Conservation (phyloP, 495 filamentous ascomycete genomes). For the Penicillium canariense region DNA sequence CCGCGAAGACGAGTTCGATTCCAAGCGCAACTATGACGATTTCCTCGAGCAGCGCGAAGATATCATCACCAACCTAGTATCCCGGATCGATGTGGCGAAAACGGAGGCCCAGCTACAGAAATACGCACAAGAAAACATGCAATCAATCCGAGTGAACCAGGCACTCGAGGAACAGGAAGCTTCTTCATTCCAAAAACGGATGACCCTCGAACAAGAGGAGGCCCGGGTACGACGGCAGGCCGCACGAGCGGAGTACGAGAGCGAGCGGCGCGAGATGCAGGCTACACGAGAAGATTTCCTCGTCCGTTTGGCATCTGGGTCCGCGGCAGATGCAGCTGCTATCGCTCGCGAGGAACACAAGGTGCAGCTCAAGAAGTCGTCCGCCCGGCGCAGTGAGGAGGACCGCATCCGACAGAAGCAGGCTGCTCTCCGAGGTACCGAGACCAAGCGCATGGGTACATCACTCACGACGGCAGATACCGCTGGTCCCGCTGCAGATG, state of each 20-base stretch:
- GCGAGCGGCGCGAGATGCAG: constrained; percentile 59
- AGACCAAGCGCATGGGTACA: constrained; percentile 31
- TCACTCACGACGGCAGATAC: constrained; percentile 22
- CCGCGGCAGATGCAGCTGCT: constrained; percentile 44
- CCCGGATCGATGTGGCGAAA: constrained; percentile 63
- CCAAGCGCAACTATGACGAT: constrained; percentile 79
- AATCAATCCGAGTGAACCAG: constrained; percentile 56
- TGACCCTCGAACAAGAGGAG: constrained; percentile 70
- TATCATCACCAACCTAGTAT: constrained; percentile 82
- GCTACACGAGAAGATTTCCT: constrained; percentile 59
- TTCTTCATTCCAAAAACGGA: constrained; percentile 52
- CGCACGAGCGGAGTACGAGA: constrained; percentile 59
- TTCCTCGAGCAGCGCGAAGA: constrained; percentile 93
- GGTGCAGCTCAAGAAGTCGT: constrained; percentile 70
- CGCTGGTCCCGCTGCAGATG: constrained; percentile 27
- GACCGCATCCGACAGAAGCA: constrained; percentile 48
- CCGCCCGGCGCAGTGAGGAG: constrained; percentile 48
- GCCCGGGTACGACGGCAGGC: constrained; percentile 53
- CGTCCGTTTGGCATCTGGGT: constrained; percentile 49
- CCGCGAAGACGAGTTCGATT: constrained; percentile 85
- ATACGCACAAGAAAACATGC: constrained; percentile 66
- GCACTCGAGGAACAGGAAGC: constrained; percentile 53
- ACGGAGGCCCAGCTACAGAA: constrained; percentile 66
- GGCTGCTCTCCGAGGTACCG: constrained; percentile 39
- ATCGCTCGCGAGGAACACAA: constrained; percentile 56